phyloP scores from a whole-genome alignment of 805 yeast genomes.

The Candida xiaguanensis region DNA sequence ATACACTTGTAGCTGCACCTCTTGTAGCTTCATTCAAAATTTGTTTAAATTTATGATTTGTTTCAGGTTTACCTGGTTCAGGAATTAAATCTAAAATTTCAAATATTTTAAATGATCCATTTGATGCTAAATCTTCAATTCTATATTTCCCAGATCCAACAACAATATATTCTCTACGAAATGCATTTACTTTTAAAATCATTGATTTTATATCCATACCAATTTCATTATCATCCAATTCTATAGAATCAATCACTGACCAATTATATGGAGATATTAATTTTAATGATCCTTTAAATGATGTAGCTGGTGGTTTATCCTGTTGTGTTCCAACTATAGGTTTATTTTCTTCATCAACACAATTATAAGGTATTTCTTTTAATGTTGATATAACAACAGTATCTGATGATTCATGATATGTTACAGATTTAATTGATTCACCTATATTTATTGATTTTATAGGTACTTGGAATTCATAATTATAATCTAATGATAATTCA shows the following conservation, averaged over 20 bases:
- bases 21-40: conserved; percentile 68
- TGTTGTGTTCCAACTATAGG: conserved; percentile 53
- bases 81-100: conserved; percentile 84
- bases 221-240: conserved; percentile 64
- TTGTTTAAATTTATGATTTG: conserved; percentile 72
- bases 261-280: conserved; percentile 73
- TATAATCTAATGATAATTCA: conserved; percentile 43
- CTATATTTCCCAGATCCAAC: conserved; percentile 76
- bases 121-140: conserved; percentile 75
- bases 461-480: conserved; percentile 61
- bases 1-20: conserved; percentile 78
- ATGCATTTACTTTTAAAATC: conserved; percentile 44
- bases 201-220: conserved; percentile 55
- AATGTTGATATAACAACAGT: conserved; percentile 62
- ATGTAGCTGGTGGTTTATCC: conserved; percentile 51
- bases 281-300: conserved; percentile 58
- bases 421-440: conserved; percentile 59
- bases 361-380: conserved; percentile 54
- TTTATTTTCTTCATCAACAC: conserved; percentile 72
- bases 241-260: conserved; percentile 69
- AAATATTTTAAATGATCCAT: conserved; percentile 70
- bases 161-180: conserved; percentile 63
- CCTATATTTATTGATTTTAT: conserved; percentile 48
- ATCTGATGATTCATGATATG: conserved; percentile 65
- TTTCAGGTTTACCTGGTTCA: conserved; percentile 82